Conservation (phyloP, 106 monocot genomes). For the Acanthochlamys bracteata region DNA sequence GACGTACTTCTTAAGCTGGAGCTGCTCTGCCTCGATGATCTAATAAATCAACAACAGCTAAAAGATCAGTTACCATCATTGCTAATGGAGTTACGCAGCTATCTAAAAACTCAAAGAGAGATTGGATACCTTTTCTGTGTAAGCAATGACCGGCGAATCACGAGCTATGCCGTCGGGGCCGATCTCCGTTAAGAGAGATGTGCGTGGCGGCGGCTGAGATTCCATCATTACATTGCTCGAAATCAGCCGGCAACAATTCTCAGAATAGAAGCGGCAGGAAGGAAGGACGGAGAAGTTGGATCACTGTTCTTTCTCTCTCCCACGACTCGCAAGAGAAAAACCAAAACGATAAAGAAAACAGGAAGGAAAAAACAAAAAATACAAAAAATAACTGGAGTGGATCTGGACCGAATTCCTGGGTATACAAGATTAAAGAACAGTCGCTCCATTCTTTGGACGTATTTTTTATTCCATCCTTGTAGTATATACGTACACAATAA, state of each 20-base stretch:
- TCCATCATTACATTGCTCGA: too few species aligned
- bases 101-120: background rate
- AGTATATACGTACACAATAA: too few species aligned
- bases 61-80: background rate
- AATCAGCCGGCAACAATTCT: background rate
- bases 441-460: too few species aligned
- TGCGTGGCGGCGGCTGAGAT: slow-evolving; percentile 3
- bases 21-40: slow-evolving; percentile 42
- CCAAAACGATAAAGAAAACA: too few species aligned
- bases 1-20: slow-evolving; percentile 35
- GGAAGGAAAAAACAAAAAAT: too few species aligned
- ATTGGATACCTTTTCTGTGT: slow-evolving; percentile 61
- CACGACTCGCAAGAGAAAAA: too few species aligned
- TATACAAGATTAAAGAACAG: too few species aligned
- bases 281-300: background rate
- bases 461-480: too few species aligned
- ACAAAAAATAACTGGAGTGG: too few species aligned
- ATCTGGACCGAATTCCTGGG: too few species aligned
- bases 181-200: slow-evolving; percentile 33
- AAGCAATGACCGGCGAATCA: slow-evolving; percentile 51
- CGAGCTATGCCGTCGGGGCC: slow-evolving; percentile 67
- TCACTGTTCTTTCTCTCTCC: too few species aligned
- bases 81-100: background rate
- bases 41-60: slow-evolving; percentile 4
- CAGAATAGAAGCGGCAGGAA: background rate